Conservation (phyloP, 257 asterid species). For the Nicotiana otophora region DNA sequence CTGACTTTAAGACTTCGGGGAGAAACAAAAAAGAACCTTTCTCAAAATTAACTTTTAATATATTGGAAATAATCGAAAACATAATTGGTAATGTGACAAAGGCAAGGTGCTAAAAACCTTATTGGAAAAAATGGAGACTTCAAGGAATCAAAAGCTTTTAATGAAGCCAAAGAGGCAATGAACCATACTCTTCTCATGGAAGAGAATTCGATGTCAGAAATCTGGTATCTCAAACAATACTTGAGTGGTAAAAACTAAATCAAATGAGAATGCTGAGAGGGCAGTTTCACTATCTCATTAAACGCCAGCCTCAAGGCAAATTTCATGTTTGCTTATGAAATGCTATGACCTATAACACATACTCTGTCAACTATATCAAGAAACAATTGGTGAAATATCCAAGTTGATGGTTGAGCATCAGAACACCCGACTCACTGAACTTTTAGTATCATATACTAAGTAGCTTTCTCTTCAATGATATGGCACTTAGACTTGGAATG, state of each 20-base stretch:
- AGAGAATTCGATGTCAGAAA: not conserved
- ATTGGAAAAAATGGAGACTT: not conserved
- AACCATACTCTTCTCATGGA: not conserved
- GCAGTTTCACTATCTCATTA: not conserved
- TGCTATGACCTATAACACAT: not conserved
- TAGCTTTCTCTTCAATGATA: not conserved
- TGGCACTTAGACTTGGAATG: not conserved
- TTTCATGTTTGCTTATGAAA: not conserved
- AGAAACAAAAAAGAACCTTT: not conserved
- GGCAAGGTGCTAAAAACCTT: not conserved
- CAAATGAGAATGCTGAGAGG: not conserved
- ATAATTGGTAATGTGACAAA: not conserved
- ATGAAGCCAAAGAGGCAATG: not conserved
- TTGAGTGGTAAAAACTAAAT: not conserved
- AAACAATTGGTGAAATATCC: not conserved
- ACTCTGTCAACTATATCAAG: not conserved
- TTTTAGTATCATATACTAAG: not conserved
- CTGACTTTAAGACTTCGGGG: not conserved
- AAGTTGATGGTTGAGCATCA: not conserved
- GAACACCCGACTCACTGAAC: not conserved
- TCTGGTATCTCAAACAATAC: not conserved
- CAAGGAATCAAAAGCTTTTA: not conserved
- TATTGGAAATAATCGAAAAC: not conserved
- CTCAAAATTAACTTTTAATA: not conserved
- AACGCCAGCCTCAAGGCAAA: not conserved